Conservation (phyloP, 768 basidiomycete species). For the Cyclocybe aegerita region DNA sequence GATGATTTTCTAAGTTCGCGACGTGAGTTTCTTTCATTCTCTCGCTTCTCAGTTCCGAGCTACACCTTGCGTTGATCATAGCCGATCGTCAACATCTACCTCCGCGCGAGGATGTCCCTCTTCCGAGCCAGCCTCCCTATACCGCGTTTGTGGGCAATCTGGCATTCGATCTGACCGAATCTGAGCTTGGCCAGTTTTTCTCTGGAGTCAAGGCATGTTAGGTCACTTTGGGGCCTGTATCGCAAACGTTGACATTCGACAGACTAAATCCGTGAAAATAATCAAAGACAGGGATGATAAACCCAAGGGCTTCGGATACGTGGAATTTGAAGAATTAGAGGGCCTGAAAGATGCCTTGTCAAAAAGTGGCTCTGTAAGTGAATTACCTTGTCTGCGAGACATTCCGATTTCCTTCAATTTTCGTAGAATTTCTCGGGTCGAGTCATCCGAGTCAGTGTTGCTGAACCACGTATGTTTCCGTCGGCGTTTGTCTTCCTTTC, state of each 20-base stretch:
- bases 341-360: conserved; percentile 81
- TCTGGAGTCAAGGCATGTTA: conserved; percentile 53
- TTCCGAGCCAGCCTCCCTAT: conserved; percentile 93
- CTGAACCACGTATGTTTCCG: conserved; percentile 82
- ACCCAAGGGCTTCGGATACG: conserved; percentile 97
- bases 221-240: background rate
- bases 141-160: conserved; percentile 98
- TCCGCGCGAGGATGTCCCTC: conserved; percentile 87
- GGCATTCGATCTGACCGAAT: conserved; percentile 87
- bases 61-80: conserved; percentile 32
- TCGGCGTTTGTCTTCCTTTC: background rate
- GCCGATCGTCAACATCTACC: conserved; percentile 47
- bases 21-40: conserved; percentile 41
- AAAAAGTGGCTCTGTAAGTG: conserved; percentile 67
- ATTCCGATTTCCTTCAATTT: conserved; percentile 3
- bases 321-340: conserved; percentile 89
- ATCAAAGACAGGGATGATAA: conserved; percentile 92
- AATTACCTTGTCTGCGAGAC: background rate
- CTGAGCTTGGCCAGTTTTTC: conserved; percentile 83
- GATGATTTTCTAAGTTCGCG: conserved; percentile 65
- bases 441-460: conserved; percentile 87
- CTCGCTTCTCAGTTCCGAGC: conserved; percentile 8
- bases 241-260: conserved; percentile 6
- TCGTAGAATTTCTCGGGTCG: conserved; percentile 71
- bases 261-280: conserved; percentile 88